phyloP scores from a whole-genome alignment of 2,329 filamentous ascomycete genomes.

The Thielaviopsis ethacetica region DNA sequence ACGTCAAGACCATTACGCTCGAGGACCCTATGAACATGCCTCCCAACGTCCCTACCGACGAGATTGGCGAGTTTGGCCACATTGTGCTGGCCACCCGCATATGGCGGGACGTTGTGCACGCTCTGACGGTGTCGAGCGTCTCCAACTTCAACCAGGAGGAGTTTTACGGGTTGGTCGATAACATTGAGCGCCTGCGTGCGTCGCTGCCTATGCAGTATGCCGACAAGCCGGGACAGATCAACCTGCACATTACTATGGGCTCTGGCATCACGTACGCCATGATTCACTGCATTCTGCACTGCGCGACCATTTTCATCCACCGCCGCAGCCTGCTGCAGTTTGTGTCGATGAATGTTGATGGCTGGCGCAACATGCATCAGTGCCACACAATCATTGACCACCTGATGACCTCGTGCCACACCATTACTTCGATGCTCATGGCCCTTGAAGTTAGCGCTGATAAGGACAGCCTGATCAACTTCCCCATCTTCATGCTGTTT shows the following conservation, averaged over 20 bases:
- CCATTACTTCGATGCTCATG: conserved; percentile 37
- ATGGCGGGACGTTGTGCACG: conserved; percentile 45
- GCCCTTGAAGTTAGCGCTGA: conserved; percentile 39
- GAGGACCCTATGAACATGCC: conserved; percentile 23
- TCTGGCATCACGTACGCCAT: conserved; percentile 46
- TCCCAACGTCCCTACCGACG: conserved; percentile 25
- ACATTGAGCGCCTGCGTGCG: conserved; percentile 38
- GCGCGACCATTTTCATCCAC: conserved; percentile 43
- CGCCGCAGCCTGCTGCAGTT: conserved; percentile 41
- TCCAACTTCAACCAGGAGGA: conserved; percentile 37
- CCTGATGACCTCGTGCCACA: conserved; percentile 42
- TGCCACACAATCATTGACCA: conserved; percentile 37
- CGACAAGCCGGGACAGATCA: conserved; percentile 45
- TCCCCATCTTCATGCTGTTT: conserved; percentile 48
- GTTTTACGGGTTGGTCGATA: conserved; percentile 32
- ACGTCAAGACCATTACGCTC: conserved; percentile 37
- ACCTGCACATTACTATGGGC: conserved; percentile 47
- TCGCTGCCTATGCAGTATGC: conserved; percentile 42
- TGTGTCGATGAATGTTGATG: conserved; percentile 36
- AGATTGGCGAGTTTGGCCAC: conserved; percentile 45
- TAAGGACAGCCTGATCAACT: conserved; percentile 41
- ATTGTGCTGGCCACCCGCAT: conserved; percentile 44
- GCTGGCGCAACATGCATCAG: conserved; percentile 33
- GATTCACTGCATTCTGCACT: conserved; percentile 45
- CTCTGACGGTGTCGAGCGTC: conserved; percentile 38